Percentiles rank a stretch among this genome's conserved stretches.
Evolutionary conservation across 2,329 filamentous ascomycete genomes (phyloP).

Genomic region (Aspergillus uvarum): DNA sequence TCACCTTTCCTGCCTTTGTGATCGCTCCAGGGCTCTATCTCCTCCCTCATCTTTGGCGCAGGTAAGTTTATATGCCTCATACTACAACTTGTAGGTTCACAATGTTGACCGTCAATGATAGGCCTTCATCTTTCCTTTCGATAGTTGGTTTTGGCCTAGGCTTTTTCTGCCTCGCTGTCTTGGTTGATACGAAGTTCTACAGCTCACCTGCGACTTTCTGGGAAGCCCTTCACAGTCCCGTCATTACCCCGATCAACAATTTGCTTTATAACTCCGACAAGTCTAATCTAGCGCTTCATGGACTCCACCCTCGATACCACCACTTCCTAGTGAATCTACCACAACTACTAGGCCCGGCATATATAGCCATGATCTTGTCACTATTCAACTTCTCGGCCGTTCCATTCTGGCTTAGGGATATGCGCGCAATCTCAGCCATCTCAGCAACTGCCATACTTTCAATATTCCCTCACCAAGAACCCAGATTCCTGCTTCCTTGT

Average conservation of each 20-base stretch:
- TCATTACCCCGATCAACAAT: slow-evolving; percentile 77
- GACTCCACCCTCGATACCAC: slow-evolving; percentile 76
- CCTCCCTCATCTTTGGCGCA: slow-evolving; percentile 79
- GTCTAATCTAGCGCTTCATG: slow-evolving; percentile 71
- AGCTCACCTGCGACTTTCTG: slow-evolving; percentile 36
- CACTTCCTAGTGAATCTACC: slow-evolving; percentile 71
- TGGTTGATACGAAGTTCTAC: slow-evolving; percentile 85
- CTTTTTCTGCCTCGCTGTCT: slow-evolving; percentile 71
- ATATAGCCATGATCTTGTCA: slow-evolving; percentile 49
- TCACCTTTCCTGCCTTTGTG: slow-evolving; percentile 93
- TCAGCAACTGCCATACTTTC: slow-evolving; percentile 47
- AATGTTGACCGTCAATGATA: slow-evolving; percentile 29
- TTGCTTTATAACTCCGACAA: slow-evolving; percentile 70
- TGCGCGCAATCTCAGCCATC: slow-evolving; percentile 44
- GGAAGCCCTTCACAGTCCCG: slow-evolving; percentile 55
- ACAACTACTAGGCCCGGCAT: slow-evolving; percentile 69
- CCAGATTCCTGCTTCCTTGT: slow-evolving; percentile 53
- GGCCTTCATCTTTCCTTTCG: slow-evolving; percentile 60
- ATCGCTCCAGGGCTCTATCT: slow-evolving; percentile 79
- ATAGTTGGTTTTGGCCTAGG: slow-evolving; percentile 65
- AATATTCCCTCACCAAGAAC: slow-evolving; percentile 53
- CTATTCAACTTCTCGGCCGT: slow-evolving; percentile 49
- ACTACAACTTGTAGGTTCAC: not conserved
- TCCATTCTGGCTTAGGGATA: slow-evolving; percentile 38
- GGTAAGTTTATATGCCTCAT: slow-evolving; percentile 53